Evolutionary conservation across 1,284 basidiomycete species (phyloP).

Genomic region (Fomitiporia mediterranea): DNA sequence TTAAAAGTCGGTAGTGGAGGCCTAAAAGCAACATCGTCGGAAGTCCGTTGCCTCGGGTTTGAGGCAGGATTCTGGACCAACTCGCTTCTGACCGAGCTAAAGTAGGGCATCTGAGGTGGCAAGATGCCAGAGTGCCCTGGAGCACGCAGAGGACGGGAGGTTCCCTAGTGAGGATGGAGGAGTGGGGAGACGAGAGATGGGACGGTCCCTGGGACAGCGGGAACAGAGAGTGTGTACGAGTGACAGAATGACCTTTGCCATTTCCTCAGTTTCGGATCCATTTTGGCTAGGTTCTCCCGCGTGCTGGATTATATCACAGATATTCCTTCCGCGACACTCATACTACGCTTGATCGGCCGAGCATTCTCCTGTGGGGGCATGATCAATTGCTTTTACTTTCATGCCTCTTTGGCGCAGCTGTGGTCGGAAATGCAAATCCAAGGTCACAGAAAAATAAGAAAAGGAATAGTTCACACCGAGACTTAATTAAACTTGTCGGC

Average conservation of each 20-base stretch:
- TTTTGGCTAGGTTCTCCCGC: too few relatives aligned
- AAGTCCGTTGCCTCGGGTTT: neutral
- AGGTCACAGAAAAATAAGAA: too few relatives aligned
- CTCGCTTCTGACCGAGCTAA: slow-evolving; percentile 4
- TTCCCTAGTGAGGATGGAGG: neutral
- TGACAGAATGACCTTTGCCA: neutral
- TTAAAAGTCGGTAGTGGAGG: slow-evolving; percentile 7
- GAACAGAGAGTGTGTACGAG: neutral
- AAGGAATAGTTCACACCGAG: too few relatives aligned
- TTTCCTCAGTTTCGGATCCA: too few relatives aligned
- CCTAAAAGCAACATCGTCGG: neutral
- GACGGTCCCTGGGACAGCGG: neutral
- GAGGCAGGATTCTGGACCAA: neutral
- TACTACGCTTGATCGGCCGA: too few relatives aligned
- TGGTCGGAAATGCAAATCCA: too few relatives aligned
- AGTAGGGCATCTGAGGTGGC: slow-evolving; percentile 11
- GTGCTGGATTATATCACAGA: too few relatives aligned
- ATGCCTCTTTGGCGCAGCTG: too few relatives aligned
- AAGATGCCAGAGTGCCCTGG: neutral
- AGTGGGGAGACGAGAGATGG: neutral
- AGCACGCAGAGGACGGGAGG: neutral
- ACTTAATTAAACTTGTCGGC: too few relatives aligned
- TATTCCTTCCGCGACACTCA: too few relatives aligned
- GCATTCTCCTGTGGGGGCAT: too few relatives aligned
- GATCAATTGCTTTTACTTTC: too few relatives aligned